A percentile compares a stretch with the other conserved stretches of the same genome.
These are phyloP conservation scores for Linum usitatissimum DNA, from an alignment of 345 rosid genomes.

Conservation along the genomic window DNA sequence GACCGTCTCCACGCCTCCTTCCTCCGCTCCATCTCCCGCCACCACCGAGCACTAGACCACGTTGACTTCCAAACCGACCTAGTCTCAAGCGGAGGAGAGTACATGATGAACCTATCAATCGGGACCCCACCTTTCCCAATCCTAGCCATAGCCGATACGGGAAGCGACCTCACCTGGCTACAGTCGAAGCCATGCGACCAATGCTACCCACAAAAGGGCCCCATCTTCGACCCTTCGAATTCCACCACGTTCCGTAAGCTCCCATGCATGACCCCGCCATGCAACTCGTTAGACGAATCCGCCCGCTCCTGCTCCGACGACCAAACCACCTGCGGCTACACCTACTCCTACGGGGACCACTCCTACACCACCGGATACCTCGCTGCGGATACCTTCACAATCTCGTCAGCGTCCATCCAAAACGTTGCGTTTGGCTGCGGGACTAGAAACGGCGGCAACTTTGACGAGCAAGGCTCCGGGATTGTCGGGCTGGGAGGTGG, in stretches of 20 bases:
- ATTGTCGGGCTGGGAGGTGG: constrained; percentile 61
- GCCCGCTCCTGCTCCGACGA: constrained; percentile 17
- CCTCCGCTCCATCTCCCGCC: constrained; percentile 41
- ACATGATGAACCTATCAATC: constrained; percentile 38
- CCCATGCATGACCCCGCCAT: constrained; percentile 27
- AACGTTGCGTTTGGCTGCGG: constrained; percentile 45
- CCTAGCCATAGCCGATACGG: constrained; percentile 44
- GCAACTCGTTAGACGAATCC: constrained; percentile 15
- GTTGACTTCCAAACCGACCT: constrained; percentile 25
- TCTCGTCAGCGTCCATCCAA: constrained; percentile 19
- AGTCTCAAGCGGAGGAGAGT: constrained; percentile 34
- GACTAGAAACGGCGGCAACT: constrained; percentile 29
- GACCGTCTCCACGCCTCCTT: constrained; percentile 32
- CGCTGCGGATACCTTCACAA: constrained; percentile 31
- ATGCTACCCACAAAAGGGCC: constrained; percentile 38
- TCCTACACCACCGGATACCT: constrained; percentile 33
- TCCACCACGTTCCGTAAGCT: constrained; percentile 33
- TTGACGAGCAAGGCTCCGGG: constrained; percentile 39
- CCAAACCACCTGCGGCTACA: constrained; percentile 27
- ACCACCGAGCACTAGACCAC: background rate
- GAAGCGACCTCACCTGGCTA: constrained; percentile 54
- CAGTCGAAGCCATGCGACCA: constrained; percentile 51
- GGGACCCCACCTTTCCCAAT: constrained; percentile 41
- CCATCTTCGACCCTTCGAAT: constrained; percentile 35
- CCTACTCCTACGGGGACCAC: constrained; percentile 36